Base-by-base conservation (phyloP, 2,329 filamentous ascomycete genomes). In the Parafenestella ontariensis region DNA sequence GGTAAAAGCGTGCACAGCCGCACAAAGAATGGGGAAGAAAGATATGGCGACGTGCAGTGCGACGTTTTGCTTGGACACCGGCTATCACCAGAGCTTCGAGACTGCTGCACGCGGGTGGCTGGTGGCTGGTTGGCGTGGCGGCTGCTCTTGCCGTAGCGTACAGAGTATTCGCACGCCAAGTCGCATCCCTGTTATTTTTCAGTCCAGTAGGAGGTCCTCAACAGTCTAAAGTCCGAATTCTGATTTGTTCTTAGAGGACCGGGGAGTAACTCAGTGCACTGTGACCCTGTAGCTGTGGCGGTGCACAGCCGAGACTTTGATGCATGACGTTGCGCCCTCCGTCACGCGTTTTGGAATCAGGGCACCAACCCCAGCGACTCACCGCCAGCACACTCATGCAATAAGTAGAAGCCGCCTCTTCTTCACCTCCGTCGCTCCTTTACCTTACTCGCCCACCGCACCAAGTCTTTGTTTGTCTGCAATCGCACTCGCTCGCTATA, bases 401-500 rank as follows among this genome's bases (percentile, higher is more conserved):
- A 50, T 70, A 70, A 69, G 58, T 56, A 59, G 39, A 39, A 17
- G 43, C 40, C 48, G 56, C 54, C 59, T 33, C 50, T 64, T 53
- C 46, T 61, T 31, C 26, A 7, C 58, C 52, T 52, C 54, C 46
- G 52, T 57, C 59, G 37, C 51, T 63, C 51, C 48, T 56, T 58
- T 51, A 49, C 43, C 56, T 55, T n/a, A 43, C 40, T 52, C 58
- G 49, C 51, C 31, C 52, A 48, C 39, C 48, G 52, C 51, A 46
- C 36, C 48, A 39, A 18, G 33, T 26, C 31, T 28, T 54, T 54
- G 52, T 62, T 59, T 50, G 56, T 54, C 55, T 50, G 58, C 60
- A 49, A 49, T 61, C 56, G 60, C 61, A 64, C 62, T 70, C 59
- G 64, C 40, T 64, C 43, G 46, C 69, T 76, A 72, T 72, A 68